Conservation (phyloP, 140 eudicot species). For the Anethum foeniculum region DNA sequence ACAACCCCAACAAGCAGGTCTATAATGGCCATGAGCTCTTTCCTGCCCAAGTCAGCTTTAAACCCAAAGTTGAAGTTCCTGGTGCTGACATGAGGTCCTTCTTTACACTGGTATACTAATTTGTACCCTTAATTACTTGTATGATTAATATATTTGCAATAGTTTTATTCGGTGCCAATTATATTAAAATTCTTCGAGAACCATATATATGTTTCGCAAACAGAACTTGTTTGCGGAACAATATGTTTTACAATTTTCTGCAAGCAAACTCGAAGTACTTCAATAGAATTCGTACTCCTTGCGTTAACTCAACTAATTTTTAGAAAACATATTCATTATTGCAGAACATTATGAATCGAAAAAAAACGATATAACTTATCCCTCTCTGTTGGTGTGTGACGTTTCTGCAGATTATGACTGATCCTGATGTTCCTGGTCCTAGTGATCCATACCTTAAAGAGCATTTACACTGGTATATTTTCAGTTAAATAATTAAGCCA, state of each 20-base stretch:
- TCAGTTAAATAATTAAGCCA: not conserved
- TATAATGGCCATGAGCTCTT: constrained; percentile 73
- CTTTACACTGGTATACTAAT: constrained; percentile 53
- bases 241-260: too few species aligned
- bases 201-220: too few species aligned
- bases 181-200: too few species aligned
- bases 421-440: constrained; percentile 86
- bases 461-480: constrained; percentile 50
- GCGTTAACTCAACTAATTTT: too few species aligned
- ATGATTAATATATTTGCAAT: too few species aligned
- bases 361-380: not conserved
- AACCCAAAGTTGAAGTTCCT: constrained; percentile 60
- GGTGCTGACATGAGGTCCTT: constrained; percentile 79
- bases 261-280: too few species aligned
- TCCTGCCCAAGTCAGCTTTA: constrained; percentile 58
- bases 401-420: constrained; percentile 56
- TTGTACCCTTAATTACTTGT: not conserved
- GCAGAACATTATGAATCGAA: not conserved
- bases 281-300: too few species aligned
- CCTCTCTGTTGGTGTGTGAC: not conserved
- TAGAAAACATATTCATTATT: not conserved
- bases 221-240: not conserved
- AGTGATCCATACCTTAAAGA: constrained; percentile 72
- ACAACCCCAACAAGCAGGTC: constrained; percentile 53
- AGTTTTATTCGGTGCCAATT: too few species aligned